These are phyloP conservation scores for Quercus rubra DNA, from an alignment of 306 rosid genomes.

Conservation along the genomic window DNA sequence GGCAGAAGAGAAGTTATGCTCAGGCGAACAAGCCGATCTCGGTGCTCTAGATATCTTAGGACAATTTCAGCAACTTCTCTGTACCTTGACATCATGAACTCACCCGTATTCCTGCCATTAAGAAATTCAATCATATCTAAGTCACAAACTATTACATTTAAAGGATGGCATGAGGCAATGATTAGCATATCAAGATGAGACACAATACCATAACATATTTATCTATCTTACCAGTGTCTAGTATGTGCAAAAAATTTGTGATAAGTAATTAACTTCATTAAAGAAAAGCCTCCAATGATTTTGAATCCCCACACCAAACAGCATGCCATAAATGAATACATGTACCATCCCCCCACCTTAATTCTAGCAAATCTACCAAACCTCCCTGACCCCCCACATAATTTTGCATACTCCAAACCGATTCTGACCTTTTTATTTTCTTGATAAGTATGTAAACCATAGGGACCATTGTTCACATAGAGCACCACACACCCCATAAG, in stretches of 20 bases:
- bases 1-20: conserved; percentile 97
- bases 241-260: background rate
- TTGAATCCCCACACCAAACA: too few relatives aligned
- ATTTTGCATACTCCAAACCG: too few relatives aligned
- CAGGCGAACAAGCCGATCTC: conserved; percentile 94
- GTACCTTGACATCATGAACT: conserved; percentile 99
- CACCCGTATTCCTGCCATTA: conserved; percentile 89
- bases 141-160: background rate
- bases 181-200: background rate
- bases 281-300: too few relatives aligned
- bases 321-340: too few relatives aligned
- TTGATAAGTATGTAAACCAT: too few relatives aligned
- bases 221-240: background rate
- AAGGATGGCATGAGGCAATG: background rate
- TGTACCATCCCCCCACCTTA: too few relatives aligned
- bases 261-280: too few relatives aligned
- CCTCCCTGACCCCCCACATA: too few relatives aligned
- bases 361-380: too few relatives aligned
- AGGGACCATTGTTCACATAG: too few relatives aligned
- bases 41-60: conserved; percentile 85
- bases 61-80: conserved; percentile 99
- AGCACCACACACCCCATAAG: too few relatives aligned
- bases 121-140: conserved; percentile 17
- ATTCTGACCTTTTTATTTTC: too few relatives aligned
- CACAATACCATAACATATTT: background rate